These are phyloP conservation scores for Biscogniauxia marginata DNA, from an alignment of 2,329 filamentous ascomycete genomes.

Conservation along the genomic window DNA sequence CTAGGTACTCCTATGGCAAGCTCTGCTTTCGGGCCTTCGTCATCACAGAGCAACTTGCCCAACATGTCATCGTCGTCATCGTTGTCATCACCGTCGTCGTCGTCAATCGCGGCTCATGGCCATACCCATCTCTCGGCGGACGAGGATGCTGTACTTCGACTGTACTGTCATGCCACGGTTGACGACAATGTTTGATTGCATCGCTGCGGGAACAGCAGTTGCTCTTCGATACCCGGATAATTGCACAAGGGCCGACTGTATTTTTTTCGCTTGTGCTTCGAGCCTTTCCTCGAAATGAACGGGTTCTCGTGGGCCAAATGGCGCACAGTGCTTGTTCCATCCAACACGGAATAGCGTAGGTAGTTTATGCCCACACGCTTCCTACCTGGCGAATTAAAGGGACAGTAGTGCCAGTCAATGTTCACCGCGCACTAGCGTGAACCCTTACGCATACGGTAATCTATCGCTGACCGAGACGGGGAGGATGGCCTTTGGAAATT, in stretches of 20 bases:
- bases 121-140: neutral
- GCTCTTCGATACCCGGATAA: neutral
- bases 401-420: neutral
- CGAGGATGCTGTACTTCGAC: neutral
- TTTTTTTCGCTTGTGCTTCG: neutral
- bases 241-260: neutral
- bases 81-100: neutral
- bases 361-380: no score
- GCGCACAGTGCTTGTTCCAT: conserved; percentile 2
- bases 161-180: neutral
- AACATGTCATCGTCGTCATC: neutral
- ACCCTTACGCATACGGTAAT: neutral
- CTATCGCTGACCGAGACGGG: neutral
- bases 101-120: neutral
- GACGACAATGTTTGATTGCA: neutral
- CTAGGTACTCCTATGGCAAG: neutral
- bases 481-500: neutral
- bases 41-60: neutral
- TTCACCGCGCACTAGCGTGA: neutral
- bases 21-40: neutral
- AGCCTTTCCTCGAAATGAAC: neutral
- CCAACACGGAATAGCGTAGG: neutral
- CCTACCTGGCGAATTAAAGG: neutral
- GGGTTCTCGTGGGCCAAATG: neutral
- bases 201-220: neutral